phyloP scores from a whole-genome alignment of 2,329 filamentous ascomycete species.

The Xylariales sp. region DNA sequence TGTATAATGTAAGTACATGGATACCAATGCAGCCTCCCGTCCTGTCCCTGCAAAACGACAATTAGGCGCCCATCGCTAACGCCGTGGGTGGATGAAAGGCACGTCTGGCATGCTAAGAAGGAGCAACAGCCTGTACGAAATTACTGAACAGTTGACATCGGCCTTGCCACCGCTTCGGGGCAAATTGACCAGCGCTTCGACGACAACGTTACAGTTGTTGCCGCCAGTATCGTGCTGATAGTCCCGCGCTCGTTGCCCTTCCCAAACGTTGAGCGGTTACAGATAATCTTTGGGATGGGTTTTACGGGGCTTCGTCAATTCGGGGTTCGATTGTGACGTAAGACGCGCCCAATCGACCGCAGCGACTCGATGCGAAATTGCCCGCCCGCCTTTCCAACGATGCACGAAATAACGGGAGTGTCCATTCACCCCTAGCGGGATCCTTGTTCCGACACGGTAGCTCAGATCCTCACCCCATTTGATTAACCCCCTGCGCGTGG shows the following conservation, averaged over 20 bases:
- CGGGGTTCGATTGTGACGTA: not conserved
- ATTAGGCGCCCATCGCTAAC: not conserved
- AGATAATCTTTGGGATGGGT: not conserved
- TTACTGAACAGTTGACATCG: not conserved
- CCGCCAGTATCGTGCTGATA: not conserved
- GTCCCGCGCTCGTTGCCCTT: not conserved
- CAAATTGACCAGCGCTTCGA: too few relatives aligned
- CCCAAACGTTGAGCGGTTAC: not conserved
- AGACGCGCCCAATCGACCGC: too few relatives aligned
- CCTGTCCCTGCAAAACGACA: not conserved
- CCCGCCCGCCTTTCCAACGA: constrained; percentile 6
- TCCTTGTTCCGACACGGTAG: not conserved
- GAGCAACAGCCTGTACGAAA: not conserved
- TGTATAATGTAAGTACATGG: constrained; percentile 64
- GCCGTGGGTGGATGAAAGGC: constrained; percentile 1
- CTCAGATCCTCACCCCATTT: constrained; percentile 1
- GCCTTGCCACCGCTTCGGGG: not conserved
- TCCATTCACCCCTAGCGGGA: constrained; percentile 1
- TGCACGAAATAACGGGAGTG: constrained; percentile 2
- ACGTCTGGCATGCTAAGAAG: not conserved
- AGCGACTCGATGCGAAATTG: too few relatives aligned
- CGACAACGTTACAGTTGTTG: not conserved
- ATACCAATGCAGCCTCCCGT: constrained; percentile 4
- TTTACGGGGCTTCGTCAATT: constrained; percentile 5
- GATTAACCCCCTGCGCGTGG: too few relatives aligned